Base-by-base conservation (phyloP, 805 yeast species). In the Saccharomycopsis fodiens region DNA sequence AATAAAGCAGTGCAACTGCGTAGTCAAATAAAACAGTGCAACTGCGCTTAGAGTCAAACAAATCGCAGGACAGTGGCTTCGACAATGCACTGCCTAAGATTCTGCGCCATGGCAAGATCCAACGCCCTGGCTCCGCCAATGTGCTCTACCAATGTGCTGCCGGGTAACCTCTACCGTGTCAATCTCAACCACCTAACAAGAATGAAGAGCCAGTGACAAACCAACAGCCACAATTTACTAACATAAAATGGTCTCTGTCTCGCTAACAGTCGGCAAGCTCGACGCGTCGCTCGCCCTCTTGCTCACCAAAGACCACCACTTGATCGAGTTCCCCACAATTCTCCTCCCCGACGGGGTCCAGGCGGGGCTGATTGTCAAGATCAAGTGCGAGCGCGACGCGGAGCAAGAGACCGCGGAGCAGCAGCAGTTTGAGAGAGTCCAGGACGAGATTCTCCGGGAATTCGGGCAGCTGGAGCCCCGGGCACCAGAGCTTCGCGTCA, bases 261-360 rank as follows among this genome's bases (percentile, higher is more conserved):
- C 94, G 36, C 73, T 91, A 32, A 89, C 97, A 0, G 97, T 93
- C 17, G 98, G 97, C 41, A 89, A 89, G 66, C 72, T 91, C 38
- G 98, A 93, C 61, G 96, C 97, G 10, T 88, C 97, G 2, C 70
- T 93, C 61, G 97, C 97, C 25, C 70, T 93, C 39, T 70, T 93
- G 38, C 74, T 94, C 32, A 91, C 98, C 16, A 76, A 82, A 46
- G 93, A 91, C 61, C 97, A 91, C 62, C 96, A 89, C 60, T 72
- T 91, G 51, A 89, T 93, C 53, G 98, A 93, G 59, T 93, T 91
- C 57, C 98, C 98, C n/a, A 87, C 97, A 3, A 79, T 91, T 47
- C 69, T 93, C 45, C 68, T 93, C 39, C 98, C 98, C 6, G 84
- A 82, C 55, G 89, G 91, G 34, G 93, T 89, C 30, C 74, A 76